These are phyloP conservation scores for Priceomyces haplophilus DNA, from an alignment of 805 yeast genomes.

Conservation along the genomic window DNA sequence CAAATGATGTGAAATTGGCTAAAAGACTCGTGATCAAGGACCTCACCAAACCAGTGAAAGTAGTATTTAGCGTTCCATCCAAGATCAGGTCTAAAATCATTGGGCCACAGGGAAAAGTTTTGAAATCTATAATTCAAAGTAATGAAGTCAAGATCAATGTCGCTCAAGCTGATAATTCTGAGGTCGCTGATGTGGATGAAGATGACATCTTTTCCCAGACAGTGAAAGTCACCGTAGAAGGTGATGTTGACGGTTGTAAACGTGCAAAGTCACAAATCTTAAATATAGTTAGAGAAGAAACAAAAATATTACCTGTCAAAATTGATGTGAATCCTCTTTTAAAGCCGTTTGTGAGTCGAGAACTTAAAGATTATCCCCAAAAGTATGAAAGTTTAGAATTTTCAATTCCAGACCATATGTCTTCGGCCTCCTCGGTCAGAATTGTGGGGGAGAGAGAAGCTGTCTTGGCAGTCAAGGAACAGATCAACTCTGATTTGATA, in stretches of 20 bases:
- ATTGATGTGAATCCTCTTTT: slow-evolving; percentile 43
- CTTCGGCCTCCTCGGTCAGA: slow-evolving; percentile 38
- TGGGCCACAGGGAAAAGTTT: slow-evolving; percentile 81
- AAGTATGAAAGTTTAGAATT: slow-evolving; percentile 28
- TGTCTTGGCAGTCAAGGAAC: slow-evolving; percentile 53
- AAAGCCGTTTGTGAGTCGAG: slow-evolving; percentile 44
- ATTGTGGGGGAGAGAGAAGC: slow-evolving; percentile 71
- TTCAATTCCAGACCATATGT: slow-evolving; percentile 34
- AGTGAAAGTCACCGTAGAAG: slow-evolving; percentile 66
- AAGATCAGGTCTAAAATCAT: slow-evolving; percentile 73
- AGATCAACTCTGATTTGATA: slow-evolving; percentile 46
- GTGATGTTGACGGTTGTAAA: slow-evolving; percentile 80
- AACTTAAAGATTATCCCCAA: slow-evolving; percentile 23
- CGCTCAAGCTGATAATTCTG: slow-evolving; percentile 35
- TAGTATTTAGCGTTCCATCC: slow-evolving; percentile 68
- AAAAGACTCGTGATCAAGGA: slow-evolving; percentile 72
- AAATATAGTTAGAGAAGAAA: slow-evolving; percentile 72
- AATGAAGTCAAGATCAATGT: slow-evolving; percentile 72
- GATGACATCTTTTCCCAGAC: slow-evolving; percentile 60
- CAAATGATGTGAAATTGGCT: slow-evolving; percentile 63
- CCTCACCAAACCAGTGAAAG: slow-evolving; percentile 69
- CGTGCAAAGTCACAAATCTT: slow-evolving; percentile 68
- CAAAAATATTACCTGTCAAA: slow-evolving; percentile 53
- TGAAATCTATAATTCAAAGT: slow-evolving; percentile 72
- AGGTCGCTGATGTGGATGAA: slow-evolving; percentile 39